A percentile compares a stretch with the other conserved stretches of the same genome.
Conservation (phyloP, 1,284 basidiomycete genomes). For the Boletus semigastroideus region DNA sequence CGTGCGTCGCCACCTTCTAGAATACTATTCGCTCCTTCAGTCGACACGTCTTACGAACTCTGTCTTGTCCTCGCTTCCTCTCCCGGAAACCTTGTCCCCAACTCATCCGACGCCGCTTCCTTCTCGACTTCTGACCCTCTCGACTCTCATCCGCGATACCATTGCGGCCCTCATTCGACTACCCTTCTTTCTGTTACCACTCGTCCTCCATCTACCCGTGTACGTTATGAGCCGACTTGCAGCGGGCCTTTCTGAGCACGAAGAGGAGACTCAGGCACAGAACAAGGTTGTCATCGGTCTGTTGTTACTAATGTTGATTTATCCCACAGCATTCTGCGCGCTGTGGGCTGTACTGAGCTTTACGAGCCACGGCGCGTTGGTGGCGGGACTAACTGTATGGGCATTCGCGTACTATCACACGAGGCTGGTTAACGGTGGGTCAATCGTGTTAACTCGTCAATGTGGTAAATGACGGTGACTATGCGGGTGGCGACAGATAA, state of each 20-base stretch:
- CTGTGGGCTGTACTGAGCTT: slow-evolving; percentile 80
- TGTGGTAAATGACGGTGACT: slow-evolving; percentile 25
- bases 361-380: slow-evolving; percentile 53
- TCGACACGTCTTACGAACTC: slow-evolving; percentile 81
- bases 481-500: slow-evolving; percentile 50
- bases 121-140: slow-evolving; percentile 77
- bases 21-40: slow-evolving; percentile 86
- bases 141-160: slow-evolving; percentile 75
- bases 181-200: slow-evolving; percentile 85
- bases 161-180: slow-evolving; percentile 67
- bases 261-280: slow-evolving; percentile 91
- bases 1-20: slow-evolving; percentile 71
- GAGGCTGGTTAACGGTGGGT: slow-evolving; percentile 69
- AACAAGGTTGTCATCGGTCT: slow-evolving; percentile 88
- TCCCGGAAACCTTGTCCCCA: slow-evolving; percentile 80
- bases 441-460: slow-evolving; percentile 16
- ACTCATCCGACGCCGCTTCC: slow-evolving; percentile 70
- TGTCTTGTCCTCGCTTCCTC: slow-evolving; percentile 74
- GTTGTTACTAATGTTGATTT: slow-evolving; percentile 71
- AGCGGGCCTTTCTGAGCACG: slow-evolving; percentile 75
- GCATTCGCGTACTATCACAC: slow-evolving; percentile 81
- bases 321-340: slow-evolving; percentile 77
- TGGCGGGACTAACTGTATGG: slow-evolving; percentile 59
- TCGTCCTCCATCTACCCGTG: slow-evolving; percentile 79
- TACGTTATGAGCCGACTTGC: slow-evolving; percentile 79